Evolutionary conservation across 306 rosid species (phyloP).

Genomic region (Quercus suber): DNA sequence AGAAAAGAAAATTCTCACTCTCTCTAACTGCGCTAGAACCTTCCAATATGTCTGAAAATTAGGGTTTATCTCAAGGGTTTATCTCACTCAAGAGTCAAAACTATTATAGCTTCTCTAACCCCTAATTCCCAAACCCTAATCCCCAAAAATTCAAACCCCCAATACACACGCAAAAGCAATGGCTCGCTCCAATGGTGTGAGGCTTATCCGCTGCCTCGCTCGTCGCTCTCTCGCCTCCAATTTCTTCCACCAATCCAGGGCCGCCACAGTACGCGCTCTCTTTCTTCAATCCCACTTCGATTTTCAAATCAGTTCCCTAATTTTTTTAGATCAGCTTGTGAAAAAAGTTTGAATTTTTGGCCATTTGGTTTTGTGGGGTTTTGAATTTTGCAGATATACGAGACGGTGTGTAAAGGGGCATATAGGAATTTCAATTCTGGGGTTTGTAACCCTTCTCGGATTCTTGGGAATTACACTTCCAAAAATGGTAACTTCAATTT

Average conservation of each 20-base stretch:
- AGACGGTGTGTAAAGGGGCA: conserved; percentile 37
- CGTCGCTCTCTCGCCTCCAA: conserved; percentile 46
- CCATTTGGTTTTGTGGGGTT: not conserved
- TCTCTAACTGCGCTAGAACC: conserved; percentile 29
- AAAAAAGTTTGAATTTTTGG: not conserved
- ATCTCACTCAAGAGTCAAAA: not conserved
- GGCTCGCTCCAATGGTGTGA: conserved; percentile 73
- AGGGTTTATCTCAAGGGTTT: conserved; percentile 71
- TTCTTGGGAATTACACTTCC: conserved; percentile 28
- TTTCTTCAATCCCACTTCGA: not conserved
- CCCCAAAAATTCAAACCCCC: not conserved
- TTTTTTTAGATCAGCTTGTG: not conserved
- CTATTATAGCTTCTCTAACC: not conserved
- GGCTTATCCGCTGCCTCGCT: conserved; percentile 44
- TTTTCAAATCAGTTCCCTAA: no score
- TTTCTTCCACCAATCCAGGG: conserved; percentile 6
- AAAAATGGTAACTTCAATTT: conserved; percentile 34
- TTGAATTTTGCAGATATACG: conserved; percentile 35
- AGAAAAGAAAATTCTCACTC: not conserved
- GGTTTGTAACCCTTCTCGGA: conserved; percentile 30
- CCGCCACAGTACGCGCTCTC: conserved; percentile 20
- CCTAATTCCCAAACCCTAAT: conserved; percentile 11
- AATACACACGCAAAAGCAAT: conserved; percentile 28
- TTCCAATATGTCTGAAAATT: conserved; percentile 30
- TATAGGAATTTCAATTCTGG: conserved; percentile 49